Percentiles rank a stretch among this genome's conserved stretches.
phyloP scores from a whole-genome alignment of 257 asterid species.

The Fraxinus anomala region DNA sequence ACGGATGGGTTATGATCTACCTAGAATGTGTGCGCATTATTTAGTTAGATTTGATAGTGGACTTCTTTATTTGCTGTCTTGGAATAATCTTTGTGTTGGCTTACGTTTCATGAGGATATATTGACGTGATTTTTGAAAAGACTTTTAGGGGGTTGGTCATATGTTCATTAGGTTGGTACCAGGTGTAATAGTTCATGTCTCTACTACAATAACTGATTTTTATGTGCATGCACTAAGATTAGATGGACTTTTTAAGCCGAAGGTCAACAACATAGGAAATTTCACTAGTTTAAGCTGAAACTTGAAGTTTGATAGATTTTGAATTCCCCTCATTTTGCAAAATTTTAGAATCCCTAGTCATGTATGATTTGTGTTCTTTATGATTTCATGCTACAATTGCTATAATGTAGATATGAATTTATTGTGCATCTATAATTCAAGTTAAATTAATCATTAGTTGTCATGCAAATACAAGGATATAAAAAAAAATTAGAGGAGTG shows the following conservation, averaged over 20 bases:
- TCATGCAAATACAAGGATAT: background rate
- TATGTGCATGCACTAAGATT: background rate
- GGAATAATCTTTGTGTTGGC: background rate
- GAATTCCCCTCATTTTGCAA: background rate
- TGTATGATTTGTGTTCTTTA: background rate
- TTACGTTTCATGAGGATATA: background rate
- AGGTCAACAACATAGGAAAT: background rate
- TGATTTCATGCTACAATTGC: background rate
- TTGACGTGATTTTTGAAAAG: background rate
- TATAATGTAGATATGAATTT: background rate
- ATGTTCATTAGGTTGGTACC: background rate
- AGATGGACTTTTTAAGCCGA: background rate
- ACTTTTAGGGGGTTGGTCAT: background rate
- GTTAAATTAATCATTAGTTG: background rate
- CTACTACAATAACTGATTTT: background rate
- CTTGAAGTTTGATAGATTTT: background rate
- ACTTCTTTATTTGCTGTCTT: background rate
- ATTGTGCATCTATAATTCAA: background rate
- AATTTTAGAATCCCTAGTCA: background rate
- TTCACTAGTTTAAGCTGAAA: slow-evolving; percentile 1
- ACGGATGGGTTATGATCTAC: background rate
- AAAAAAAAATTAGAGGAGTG: background rate
- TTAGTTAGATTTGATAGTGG: background rate
- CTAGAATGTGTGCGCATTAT: background rate
- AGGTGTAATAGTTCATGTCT: background rate